phyloP scores from a whole-genome alignment of 345 rosid genomes.

The Durio zibethinus region DNA sequence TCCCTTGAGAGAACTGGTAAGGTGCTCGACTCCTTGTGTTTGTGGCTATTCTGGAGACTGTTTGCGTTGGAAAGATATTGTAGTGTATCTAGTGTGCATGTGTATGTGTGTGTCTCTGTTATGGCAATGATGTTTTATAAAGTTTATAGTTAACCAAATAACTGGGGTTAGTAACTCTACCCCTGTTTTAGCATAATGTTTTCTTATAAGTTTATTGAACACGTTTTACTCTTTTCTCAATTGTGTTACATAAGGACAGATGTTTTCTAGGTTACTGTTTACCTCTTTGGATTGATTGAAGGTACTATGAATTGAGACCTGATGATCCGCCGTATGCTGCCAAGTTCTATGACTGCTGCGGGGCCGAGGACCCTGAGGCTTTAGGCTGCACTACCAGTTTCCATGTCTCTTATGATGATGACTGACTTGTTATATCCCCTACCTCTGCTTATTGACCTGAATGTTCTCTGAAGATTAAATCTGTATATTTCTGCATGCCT shows the following conservation, averaged over 20 bases:
- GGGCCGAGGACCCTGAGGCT: conserved; percentile 85
- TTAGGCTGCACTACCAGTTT: conserved; percentile 64
- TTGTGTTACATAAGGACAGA: background rate
- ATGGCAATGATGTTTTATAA: background rate
- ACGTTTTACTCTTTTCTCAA: background rate
- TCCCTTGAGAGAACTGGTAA: background rate
- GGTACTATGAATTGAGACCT: conserved; percentile 81
- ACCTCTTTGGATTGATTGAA: conserved; percentile 29
- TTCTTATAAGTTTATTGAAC: background rate
- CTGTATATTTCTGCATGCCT: background rate
- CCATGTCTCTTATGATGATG: conserved; percentile 75
- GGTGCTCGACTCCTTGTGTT: background rate
- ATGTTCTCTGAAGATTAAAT: background rate
- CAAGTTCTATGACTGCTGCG: conserved; percentile 89
- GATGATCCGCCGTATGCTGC: conserved; percentile 92
- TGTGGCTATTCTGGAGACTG: background rate
- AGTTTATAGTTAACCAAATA: background rate
- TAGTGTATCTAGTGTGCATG: background rate
- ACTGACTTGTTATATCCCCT: conserved; percentile 23
- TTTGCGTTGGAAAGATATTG: background rate
- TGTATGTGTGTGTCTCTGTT: background rate
- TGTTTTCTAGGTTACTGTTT: background rate
- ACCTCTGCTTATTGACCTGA: background rate
- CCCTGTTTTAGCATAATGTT: background rate
- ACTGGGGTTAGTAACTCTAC: background rate